phyloP scores from a whole-genome alignment of 1,139 yeast genomes.

The Suhomyces bribrorum region DNA sequence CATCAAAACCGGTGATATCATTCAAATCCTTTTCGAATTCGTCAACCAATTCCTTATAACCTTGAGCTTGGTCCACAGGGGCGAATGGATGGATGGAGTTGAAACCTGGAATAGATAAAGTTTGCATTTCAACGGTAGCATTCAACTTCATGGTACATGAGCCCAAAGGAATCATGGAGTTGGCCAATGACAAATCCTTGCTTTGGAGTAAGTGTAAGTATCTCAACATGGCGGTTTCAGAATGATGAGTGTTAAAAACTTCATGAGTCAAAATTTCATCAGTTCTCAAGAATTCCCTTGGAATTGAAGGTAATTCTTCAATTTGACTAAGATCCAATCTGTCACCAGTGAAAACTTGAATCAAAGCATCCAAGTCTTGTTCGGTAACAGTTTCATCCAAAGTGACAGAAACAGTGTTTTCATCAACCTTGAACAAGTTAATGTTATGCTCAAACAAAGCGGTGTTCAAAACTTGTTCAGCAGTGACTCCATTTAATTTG shows the following conservation, averaged over 20 bases:
- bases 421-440: slow-evolving; percentile 73
- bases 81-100: slow-evolving; percentile 88
- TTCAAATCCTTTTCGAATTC: slow-evolving; percentile 86
- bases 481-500: slow-evolving; percentile 47
- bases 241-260: slow-evolving; percentile 85
- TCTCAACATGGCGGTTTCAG: slow-evolving; percentile 93
- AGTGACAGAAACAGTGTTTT: slow-evolving; percentile 65
- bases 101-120: slow-evolving; percentile 94
- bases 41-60: slow-evolving; percentile 70
- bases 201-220: slow-evolving; percentile 83
- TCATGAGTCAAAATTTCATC: slow-evolving; percentile 67
- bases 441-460: slow-evolving; percentile 68
- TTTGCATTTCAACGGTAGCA: slow-evolving; percentile 92
- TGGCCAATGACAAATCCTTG: slow-evolving; percentile 89
- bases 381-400: slow-evolving; percentile 82
- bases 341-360: slow-evolving; percentile 56
- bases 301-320: slow-evolving; percentile 51
- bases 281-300: slow-evolving; percentile 56
- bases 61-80: slow-evolving; percentile 82
- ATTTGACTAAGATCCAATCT: slow-evolving; percentile 20
- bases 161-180: slow-evolving; percentile 96
- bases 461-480: slow-evolving; percentile 55
- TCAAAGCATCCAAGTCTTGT: slow-evolving; percentile 59
- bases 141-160: slow-evolving; percentile 98
- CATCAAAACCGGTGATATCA: slow-evolving; percentile 93